A percentile compares a stretch with the other conserved stretches of the same genome.
These are phyloP conservation scores for Penicillium brevicompactum DNA, from an alignment of 2,329 filamentous ascomycete species.

Conservation along the genomic window DNA sequence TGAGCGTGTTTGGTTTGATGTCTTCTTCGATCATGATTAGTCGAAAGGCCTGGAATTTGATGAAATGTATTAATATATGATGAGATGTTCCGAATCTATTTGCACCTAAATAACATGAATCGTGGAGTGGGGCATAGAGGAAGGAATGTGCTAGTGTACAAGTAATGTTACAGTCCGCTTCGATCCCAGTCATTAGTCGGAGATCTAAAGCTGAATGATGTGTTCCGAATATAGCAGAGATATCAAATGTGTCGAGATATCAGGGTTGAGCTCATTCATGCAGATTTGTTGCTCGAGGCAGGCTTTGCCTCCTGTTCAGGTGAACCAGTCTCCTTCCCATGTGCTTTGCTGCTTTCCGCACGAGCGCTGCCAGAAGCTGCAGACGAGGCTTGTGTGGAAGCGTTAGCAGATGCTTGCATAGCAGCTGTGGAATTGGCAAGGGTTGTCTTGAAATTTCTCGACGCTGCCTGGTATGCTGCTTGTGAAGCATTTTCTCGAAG, in stretches of 20 bases:
- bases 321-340: constrained; percentile 3
- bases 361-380: neutral
- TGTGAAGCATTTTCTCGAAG: constrained; percentile 35
- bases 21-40: neutral
- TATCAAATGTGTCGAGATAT: neutral
- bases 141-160: constrained; percentile 11
- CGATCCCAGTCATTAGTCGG: constrained; percentile 1
- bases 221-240: neutral
- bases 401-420: constrained; percentile 4
- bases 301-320: neutral
- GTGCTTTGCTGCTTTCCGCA: neutral
- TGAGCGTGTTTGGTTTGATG: too few relatives aligned
- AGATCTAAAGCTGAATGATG: constrained; percentile 4
- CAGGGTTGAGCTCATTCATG: neutral
- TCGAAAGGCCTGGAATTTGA: neutral
- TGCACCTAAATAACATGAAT: constrained; percentile 5
- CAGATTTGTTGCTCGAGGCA: neutral
- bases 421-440: constrained; percentile 10
- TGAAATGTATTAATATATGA: constrained; percentile 6
- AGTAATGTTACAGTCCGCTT: constrained; percentile 7
- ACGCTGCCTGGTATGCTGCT: constrained; percentile 23
- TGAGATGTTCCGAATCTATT: constrained; percentile 2
- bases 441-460: constrained; percentile 8
- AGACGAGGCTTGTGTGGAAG: constrained; percentile 10
- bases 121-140: constrained; percentile 10